Conservation (phyloP, 2,329 filamentous ascomycete species). For the Alternaria ventricosa region DNA sequence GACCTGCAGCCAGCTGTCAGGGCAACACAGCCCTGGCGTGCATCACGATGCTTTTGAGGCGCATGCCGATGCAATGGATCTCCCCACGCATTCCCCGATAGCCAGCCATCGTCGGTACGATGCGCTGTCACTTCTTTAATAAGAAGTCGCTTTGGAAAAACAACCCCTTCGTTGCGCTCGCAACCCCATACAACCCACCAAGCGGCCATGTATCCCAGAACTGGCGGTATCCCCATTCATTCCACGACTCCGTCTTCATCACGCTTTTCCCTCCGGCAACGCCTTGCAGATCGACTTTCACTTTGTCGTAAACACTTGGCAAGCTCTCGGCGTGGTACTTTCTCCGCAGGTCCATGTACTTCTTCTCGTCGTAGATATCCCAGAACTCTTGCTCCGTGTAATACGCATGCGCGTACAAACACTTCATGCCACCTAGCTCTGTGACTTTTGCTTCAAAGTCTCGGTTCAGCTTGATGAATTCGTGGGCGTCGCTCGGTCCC, state of each 20-base stretch:
- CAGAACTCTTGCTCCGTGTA: conserved; percentile 77
- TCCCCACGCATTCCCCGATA: not conserved
- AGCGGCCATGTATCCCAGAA: conserved; percentile 48
- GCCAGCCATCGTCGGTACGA: not conserved
- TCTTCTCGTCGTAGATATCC: conserved; percentile 65
- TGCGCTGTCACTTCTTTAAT: conserved; percentile 32
- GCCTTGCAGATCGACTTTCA: conserved; percentile 54
- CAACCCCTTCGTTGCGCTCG: conserved; percentile 44
- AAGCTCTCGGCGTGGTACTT: conserved; percentile 70
- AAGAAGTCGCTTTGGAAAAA: conserved; percentile 43
- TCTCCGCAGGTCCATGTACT: conserved; percentile 67
- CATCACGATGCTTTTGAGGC: not conserved
- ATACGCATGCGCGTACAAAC: conserved; percentile 86
- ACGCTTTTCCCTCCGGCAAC: conserved; percentile 24
- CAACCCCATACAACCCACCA: conserved; percentile 50
- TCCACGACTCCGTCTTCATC: conserved; percentile 30
- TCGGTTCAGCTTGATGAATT: conserved; percentile 73
- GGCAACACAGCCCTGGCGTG: not conserved
- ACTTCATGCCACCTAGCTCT: conserved; percentile 79
- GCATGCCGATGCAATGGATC: not conserved
- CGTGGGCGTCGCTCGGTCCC: conserved; percentile 62
- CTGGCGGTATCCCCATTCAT: conserved; percentile 29
- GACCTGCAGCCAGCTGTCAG: conserved; percentile 8
- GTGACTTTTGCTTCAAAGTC: conserved; percentile 73
- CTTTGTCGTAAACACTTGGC: conserved; percentile 75